Evolutionary conservation across 192 early-diverging fungal genomes (phyloP), one percentile per base, ranked within the genome.

Genomic region (Coemansia asiatica): DNA sequence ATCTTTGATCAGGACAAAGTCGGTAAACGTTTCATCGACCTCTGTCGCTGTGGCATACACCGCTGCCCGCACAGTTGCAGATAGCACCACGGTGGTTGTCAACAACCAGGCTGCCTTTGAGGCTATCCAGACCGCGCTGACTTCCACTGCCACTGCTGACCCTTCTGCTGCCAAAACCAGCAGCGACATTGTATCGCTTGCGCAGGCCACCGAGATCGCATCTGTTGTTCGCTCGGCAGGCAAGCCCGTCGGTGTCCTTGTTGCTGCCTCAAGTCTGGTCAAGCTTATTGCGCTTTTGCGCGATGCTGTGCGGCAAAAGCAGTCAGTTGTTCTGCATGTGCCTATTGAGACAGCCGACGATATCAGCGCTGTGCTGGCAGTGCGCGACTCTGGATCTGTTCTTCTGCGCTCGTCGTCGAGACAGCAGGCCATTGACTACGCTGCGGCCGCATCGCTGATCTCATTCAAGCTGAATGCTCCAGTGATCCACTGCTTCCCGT

Each of bases 391-490:
- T 53, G 94, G 94, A 13, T 90, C 90, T 50, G 90, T 87, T 7
- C 56, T 96, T 50, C 67, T 97, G 56, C 85, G 86, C 54, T 95
- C 94, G 31, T 71, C 79, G 29, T 85, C 85, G 58, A 85, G 87
- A 31, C 94, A 96, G 78, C 87, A 92, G 61, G 86, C 91, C 5
- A 85, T 91, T 38, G 94, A 96, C 81, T 79, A 92, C 68, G 91
- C 92, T 6, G 36, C 94, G 26, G 85, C 92, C 10, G 89, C 95
- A 6, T 88, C 95, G 51, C 81, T 92, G 25, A 85, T 89, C 4
- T 79, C 95, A 16, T 72, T 83, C 36, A 81, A 82, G 51, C 78
- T 88, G 29, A 65, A 69, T 7, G 70, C 76, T 8, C 88, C 89
- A 29, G 74, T 90, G 51, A 76, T 92, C 61, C 88, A 92, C 64